These are phyloP conservation scores for Dentipellis sp. DNA, from an alignment of 768 basidiomycete species.

Conservation along the genomic window DNA sequence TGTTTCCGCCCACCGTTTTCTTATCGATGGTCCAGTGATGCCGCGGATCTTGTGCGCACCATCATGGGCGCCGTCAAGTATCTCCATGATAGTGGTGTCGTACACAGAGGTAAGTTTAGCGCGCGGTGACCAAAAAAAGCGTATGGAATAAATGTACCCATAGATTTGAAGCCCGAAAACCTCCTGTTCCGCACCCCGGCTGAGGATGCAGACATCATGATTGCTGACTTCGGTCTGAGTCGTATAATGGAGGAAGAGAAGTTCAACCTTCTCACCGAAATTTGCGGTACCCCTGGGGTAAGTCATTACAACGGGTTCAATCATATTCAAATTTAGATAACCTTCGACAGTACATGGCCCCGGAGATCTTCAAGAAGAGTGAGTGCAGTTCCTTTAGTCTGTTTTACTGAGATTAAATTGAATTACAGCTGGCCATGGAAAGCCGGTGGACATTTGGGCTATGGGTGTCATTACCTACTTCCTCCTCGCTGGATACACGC, in stretches of 20 bases:
- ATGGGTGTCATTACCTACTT: constrained; percentile 99
- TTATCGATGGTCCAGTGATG: constrained; percentile 48
- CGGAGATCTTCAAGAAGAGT: constrained; percentile 93
- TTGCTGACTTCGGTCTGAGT: constrained; percentile 93
- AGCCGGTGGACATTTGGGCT: constrained; percentile 94
- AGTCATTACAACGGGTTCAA: constrained; percentile 16
- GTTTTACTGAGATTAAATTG: not conserved
- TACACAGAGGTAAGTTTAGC: constrained; percentile 65
- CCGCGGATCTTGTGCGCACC: constrained; percentile 78
- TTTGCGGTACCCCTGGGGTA: constrained; percentile 90
- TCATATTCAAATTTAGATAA: not conserved
- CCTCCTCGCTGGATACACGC: constrained; percentile 89
- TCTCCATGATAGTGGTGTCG: constrained; percentile 86
- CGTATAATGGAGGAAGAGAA: constrained; percentile 89
- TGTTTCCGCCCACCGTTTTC: constrained; percentile 15
- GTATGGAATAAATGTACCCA: not conserved
- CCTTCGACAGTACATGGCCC: constrained; percentile 72
- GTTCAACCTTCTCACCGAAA: constrained; percentile 81
- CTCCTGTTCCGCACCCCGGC: constrained; percentile 84
- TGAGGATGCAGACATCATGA: constrained; percentile 92
- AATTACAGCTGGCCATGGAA: constrained; percentile 72
- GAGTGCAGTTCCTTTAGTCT: constrained; percentile 18
- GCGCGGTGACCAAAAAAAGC: not conserved
- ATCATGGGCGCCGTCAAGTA: constrained; percentile 85
- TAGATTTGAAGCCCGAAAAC: constrained; percentile 97